Percentiles rank a stretch among this genome's conserved stretches.
Evolutionary conservation across 306 rosid genomes (phyloP).

Genomic region (Inga oerstediana): DNA sequence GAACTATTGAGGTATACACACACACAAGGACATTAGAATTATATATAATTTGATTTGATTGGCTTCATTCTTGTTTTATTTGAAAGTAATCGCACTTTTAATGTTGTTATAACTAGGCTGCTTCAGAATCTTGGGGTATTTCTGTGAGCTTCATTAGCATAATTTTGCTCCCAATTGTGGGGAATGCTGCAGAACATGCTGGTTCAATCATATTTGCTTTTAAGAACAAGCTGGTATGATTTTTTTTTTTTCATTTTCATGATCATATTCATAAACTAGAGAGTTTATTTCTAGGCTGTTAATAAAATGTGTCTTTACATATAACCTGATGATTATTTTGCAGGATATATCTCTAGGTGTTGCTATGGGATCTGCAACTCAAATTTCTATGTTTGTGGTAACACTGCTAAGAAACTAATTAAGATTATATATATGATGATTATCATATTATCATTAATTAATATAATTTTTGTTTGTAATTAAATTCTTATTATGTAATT

Average conservation of each 20-base stretch:
- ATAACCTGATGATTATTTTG: constrained; percentile 19
- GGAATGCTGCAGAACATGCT: constrained; percentile 98
- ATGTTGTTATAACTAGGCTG: constrained; percentile 53
- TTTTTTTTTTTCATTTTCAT: background rate
- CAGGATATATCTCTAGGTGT: constrained; percentile 89
- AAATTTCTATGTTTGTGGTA: constrained; percentile 95
- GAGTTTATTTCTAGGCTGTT: background rate
- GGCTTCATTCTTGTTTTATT: background rate
- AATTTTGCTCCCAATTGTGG: constrained; percentile 94
- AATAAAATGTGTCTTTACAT: background rate
- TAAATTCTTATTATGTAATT: background rate
- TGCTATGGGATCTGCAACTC: constrained; percentile 96
- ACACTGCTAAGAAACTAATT: background rate
- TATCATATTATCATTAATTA: background rate
- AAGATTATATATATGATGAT: background rate
- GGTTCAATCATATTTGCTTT: constrained; percentile 94
- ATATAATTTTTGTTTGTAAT: background rate
- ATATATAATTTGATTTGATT: background rate
- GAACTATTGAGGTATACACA: constrained; percentile 80
- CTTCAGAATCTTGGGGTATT: constrained; percentile 94
- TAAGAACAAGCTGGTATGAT: constrained; percentile 85
- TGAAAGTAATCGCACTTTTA: background rate
- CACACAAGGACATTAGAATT: background rate
- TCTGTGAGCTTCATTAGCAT: constrained; percentile 90
- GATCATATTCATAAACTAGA: background rate